These are phyloP conservation scores for Fusarium sp. DNA, from an alignment of 2,329 filamentous ascomycete genomes.

Conservation along the genomic window DNA sequence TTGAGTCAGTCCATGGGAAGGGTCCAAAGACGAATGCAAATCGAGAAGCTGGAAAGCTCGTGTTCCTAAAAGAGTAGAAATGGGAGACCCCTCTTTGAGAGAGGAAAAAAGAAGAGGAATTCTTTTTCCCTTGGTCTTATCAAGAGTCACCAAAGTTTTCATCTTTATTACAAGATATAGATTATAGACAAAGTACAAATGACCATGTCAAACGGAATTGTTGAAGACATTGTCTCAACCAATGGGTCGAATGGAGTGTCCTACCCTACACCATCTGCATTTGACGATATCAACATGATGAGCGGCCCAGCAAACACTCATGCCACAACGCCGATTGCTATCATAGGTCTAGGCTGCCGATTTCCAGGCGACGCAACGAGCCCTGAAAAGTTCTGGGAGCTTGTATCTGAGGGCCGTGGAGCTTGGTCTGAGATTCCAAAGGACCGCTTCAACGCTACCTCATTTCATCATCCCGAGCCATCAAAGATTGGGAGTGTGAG, in stretches of 20 bases:
- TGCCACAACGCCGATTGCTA: constrained; percentile 11
- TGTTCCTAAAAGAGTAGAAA: not conserved
- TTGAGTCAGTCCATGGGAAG: not conserved
- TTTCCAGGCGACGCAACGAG: constrained; percentile 7
- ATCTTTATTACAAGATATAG: not conserved
- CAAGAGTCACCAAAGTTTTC: not conserved
- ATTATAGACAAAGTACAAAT: not conserved
- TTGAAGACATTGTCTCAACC: not conserved
- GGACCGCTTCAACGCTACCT: constrained; percentile 1
- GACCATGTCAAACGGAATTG: not conserved
- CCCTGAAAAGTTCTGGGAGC: constrained; percentile 12
- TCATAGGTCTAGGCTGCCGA: constrained; percentile 14
- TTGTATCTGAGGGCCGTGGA: not conserved
- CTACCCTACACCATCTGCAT: not conserved
- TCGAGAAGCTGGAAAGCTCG: not conserved
- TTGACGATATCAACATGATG: not conserved
- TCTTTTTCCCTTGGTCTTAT: not conserved
- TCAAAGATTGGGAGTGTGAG: not conserved
- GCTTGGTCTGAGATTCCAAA: constrained; percentile 3
- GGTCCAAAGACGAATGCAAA: not conserved
- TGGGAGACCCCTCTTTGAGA: not conserved
- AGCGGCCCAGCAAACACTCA: not conserved
- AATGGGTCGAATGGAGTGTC: not conserved
- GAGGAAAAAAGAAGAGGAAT: not conserved
- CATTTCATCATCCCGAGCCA: constrained; percentile 5